A percentile compares a stretch with the other conserved stretches of the same genome.
phyloP scores from a whole-genome alignment of 371 early-diverging fungal genomes.

The Mortierella polycephala region DNA sequence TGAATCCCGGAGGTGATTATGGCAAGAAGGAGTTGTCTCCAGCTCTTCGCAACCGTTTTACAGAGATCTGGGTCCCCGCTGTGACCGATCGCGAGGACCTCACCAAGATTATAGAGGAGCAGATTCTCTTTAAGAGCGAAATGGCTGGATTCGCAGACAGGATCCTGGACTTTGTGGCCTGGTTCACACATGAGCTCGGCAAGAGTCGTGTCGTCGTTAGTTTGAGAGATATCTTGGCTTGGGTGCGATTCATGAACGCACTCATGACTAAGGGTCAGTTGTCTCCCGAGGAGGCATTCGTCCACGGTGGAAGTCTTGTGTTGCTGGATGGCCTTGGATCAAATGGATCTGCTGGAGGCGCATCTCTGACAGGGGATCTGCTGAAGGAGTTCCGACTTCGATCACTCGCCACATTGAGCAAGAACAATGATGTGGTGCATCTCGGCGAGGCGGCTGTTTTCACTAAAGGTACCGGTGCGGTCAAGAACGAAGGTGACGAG shows the following conservation, averaged over 20 bases:
- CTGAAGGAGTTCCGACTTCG: conserved; percentile 67
- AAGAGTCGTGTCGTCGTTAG: conserved; percentile 66
- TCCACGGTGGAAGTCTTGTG: conserved; percentile 94
- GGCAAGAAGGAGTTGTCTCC: conserved; percentile 99
- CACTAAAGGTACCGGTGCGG: conserved; percentile 57
- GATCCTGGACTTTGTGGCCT: conserved; percentile 70
- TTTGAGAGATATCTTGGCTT: conserved; percentile 93
- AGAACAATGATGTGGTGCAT: conserved; percentile 34
- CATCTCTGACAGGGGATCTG: conserved; percentile 63
- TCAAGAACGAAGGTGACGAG: conserved; percentile 55
- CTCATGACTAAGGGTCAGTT: conserved; percentile 53
- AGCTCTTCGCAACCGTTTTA: conserved; percentile 99
- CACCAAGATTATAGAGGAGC: conserved; percentile 76
- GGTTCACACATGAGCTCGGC: conserved; percentile 58
- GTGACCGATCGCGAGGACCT: conserved; percentile 86
- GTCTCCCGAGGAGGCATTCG: conserved; percentile 70
- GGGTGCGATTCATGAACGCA: conserved; percentile 86
- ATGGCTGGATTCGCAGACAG: conserved; percentile 49
- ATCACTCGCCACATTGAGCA: conserved; percentile 57
- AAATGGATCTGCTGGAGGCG: conserved; percentile 82
- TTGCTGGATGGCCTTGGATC: conserved; percentile 95
- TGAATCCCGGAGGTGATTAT: conserved; percentile 99
- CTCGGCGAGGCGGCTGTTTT: conserved; percentile 59
- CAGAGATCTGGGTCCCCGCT: conserved; percentile 98
- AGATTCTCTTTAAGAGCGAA: conserved; percentile 59